A percentile compares a stretch with the other conserved stretches of the same genome.
Conservation (phyloP, 2,329 filamentous ascomycete species). For the Cadophora luteo-olivacea region DNA sequence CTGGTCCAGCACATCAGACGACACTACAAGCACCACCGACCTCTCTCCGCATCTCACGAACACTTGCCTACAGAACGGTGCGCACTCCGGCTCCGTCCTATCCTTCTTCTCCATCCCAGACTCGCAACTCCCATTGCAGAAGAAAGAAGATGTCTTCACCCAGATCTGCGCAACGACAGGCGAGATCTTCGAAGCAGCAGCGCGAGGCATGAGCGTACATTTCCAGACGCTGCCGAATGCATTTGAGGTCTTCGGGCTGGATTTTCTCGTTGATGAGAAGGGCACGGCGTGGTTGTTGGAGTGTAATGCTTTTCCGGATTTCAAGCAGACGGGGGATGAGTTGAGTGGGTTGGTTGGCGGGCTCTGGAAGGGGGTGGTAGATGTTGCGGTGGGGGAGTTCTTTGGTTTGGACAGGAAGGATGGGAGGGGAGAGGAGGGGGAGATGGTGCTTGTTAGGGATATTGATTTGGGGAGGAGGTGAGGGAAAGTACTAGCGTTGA, state of each 20-base stretch:
- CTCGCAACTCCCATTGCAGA: slow-evolving; percentile 22
- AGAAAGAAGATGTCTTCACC: slow-evolving; percentile 66
- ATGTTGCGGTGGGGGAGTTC: slow-evolving; percentile 70
- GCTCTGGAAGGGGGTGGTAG: slow-evolving; percentile 78
- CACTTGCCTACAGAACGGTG: slow-evolving; percentile 80
- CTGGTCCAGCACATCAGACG: slow-evolving; percentile 46
- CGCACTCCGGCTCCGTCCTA: slow-evolving; percentile 69
- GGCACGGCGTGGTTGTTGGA: slow-evolving; percentile 80
- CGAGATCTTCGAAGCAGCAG: slow-evolving; percentile 86
- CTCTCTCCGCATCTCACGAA: slow-evolving; percentile 89
- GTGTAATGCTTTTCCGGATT: slow-evolving; percentile 96
- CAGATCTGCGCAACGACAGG: slow-evolving; percentile 79
- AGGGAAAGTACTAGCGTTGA: not conserved
- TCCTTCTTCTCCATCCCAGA: slow-evolving; percentile 73
- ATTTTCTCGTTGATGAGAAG: slow-evolving; percentile 79
- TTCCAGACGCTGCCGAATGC: slow-evolving; percentile 89
- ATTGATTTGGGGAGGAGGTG: slow-evolving; percentile 56
- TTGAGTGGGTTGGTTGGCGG: slow-evolving; percentile 74
- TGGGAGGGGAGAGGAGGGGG: slow-evolving; percentile 36
- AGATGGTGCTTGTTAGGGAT: slow-evolving; percentile 58
- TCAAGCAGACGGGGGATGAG: slow-evolving; percentile 84
- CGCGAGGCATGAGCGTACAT: slow-evolving; percentile 82
- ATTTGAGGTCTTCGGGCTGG: slow-evolving; percentile 91
- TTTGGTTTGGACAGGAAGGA: slow-evolving; percentile 54
- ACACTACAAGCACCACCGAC: slow-evolving; percentile 49